A percentile compares a stretch with the other conserved stretches of the same genome.
These are phyloP conservation scores for Helianthus tuberosus DNA, from an alignment of 129 eudicot species.

Conservation along the genomic window DNA sequence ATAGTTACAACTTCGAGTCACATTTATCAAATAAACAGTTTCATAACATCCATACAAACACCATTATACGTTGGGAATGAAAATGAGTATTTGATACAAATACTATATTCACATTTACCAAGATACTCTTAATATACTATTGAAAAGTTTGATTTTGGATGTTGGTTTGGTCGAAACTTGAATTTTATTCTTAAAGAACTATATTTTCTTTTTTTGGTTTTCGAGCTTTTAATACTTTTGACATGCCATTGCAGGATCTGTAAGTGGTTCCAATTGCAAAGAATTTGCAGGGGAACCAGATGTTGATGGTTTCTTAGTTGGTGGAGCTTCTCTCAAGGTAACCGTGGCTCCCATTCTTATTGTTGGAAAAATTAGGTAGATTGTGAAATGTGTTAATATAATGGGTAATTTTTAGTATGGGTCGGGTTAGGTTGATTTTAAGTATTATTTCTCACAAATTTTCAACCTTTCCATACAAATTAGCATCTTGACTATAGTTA, in stretches of 20 bases:
- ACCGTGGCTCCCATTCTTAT: background rate
- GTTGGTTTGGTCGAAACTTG: background rate
- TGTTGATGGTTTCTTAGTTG: conserved; percentile 95
- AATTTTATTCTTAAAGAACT: background rate
- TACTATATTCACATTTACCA: background rate
- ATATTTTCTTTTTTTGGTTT: background rate
- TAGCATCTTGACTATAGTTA: background rate
- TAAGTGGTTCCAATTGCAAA: conserved; percentile 87
- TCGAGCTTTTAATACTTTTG: background rate
- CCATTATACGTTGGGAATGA: background rate
- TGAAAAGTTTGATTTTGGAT: background rate
- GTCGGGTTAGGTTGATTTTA: background rate
- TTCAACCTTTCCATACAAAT: background rate
- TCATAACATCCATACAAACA: background rate
- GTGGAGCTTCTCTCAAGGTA: conserved; percentile 99
- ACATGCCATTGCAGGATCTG: conserved; percentile 63
- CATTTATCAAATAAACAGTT: background rate
- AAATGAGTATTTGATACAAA: background rate
- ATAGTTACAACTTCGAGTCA: background rate
- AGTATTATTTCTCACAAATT: background rate
- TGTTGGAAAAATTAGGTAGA: background rate
- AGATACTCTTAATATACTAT: background rate
- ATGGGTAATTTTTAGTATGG: background rate
- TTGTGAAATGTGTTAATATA: background rate
- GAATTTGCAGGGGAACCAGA: conserved; percentile 83